Conservation (phyloP, 495 filamentous ascomycete species). For the Podospora fimiseda region DNA sequence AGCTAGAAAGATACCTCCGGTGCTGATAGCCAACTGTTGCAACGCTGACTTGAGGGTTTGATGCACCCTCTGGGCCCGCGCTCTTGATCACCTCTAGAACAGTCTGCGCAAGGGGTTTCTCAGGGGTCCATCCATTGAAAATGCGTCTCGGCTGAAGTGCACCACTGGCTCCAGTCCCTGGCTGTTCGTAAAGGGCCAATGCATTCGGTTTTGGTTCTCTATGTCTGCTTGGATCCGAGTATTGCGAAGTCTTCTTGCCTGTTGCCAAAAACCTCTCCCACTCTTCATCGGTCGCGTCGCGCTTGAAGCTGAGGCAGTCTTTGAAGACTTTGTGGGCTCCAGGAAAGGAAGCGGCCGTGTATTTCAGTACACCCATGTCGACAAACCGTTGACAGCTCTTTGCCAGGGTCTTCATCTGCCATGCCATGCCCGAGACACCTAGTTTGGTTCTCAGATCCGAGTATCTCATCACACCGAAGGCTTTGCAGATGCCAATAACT, state of each 20-base stretch:
- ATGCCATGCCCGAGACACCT: slow-evolving; percentile 49
- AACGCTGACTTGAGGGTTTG: slow-evolving; percentile 37
- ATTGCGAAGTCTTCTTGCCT: slow-evolving; percentile 32
- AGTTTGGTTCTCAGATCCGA: slow-evolving; percentile 59
- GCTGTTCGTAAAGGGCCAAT: slow-evolving; percentile 21
- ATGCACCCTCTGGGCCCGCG: slow-evolving; percentile 34
- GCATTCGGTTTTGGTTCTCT: slow-evolving; percentile 29
- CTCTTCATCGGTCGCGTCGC: slow-evolving; percentile 65
- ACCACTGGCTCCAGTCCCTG: slow-evolving; percentile 8
- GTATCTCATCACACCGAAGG: slow-evolving; percentile 42
- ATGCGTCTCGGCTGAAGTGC: slow-evolving; percentile 22
- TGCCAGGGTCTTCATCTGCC: slow-evolving; percentile 63
- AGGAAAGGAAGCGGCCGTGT: slow-evolving; percentile 55
- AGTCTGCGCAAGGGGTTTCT: slow-evolving; percentile 38
- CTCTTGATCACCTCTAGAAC: slow-evolving; percentile 39
- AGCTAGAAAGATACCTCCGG: slow-evolving; percentile 38
- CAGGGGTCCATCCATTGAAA: slow-evolving; percentile 34
- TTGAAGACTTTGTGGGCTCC: slow-evolving; percentile 42
- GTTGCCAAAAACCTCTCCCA: slow-evolving; percentile 47
- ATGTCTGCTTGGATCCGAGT: slow-evolving; percentile 24
- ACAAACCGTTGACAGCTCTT: slow-evolving; percentile 63
- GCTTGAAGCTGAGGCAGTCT: slow-evolving; percentile 65
- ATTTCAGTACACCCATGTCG: slow-evolving; percentile 59
- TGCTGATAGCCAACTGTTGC: slow-evolving; percentile 38
- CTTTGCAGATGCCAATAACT: slow-evolving; percentile 42